These are phyloP conservation scores for Eucalyptus caleyi DNA, from an alignment of 345 rosid species.

Conservation along the genomic window DNA sequence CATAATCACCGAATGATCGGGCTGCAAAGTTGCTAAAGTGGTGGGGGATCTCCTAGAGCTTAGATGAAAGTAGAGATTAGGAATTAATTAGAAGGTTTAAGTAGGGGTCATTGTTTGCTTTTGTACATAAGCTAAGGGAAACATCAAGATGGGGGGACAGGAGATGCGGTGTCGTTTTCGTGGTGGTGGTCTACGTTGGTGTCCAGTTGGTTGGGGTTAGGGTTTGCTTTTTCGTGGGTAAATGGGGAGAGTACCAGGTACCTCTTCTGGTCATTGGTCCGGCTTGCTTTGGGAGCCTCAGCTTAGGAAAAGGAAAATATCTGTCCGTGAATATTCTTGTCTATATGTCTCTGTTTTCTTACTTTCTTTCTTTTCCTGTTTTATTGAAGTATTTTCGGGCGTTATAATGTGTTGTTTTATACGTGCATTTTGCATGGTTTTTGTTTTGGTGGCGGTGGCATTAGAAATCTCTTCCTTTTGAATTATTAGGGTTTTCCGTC, in stretches of 20 bases:
- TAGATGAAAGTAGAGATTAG: not conserved
- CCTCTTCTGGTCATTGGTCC: not conserved
- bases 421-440: not conserved
- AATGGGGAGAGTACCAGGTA: constrained; percentile 6
- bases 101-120: constrained; percentile 13
- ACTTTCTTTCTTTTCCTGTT: not conserved
- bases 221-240: not conserved
- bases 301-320: not conserved
- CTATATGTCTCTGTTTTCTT: not conserved
- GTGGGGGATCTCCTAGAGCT: not conserved
- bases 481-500: not conserved
- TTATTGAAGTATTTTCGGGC: not conserved
- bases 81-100: not conserved
- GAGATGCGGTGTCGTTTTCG: constrained; percentile 19
- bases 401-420: not conserved
- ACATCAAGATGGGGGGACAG: not conserved
- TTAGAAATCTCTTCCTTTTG: not conserved
- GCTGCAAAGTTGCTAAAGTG: not conserved
- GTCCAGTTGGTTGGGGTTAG: constrained; percentile 1
- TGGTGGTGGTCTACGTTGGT: not conserved
- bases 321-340: not conserved
- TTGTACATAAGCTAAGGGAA: not conserved
- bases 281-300: not conserved
- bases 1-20: not conserved
- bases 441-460: not conserved